phyloP scores from a whole-genome alignment of 116 monocot species.

The Phalaenopsis hybrid region DNA sequence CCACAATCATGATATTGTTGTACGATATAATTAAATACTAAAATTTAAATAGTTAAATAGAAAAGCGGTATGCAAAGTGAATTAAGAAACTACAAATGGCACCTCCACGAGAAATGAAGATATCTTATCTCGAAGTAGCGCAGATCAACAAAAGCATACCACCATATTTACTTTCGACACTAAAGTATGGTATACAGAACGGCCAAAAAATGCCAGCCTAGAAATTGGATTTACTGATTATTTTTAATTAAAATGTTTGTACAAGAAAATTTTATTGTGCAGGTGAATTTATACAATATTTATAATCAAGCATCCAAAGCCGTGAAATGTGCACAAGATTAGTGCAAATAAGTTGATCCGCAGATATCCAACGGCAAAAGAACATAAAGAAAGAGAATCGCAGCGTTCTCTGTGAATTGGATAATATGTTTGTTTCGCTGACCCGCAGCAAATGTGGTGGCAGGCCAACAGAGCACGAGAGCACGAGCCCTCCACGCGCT shows the following conservation, averaged over 20 bases:
- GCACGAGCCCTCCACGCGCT: constrained; percentile 29
- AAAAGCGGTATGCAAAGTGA: too few relatives aligned
- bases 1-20: too few relatives aligned
- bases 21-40: too few relatives aligned
- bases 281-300: background rate
- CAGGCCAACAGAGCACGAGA: background rate
- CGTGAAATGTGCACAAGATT: too few relatives aligned
- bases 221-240: background rate
- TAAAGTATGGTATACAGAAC: background rate
- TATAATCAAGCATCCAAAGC: background rate
- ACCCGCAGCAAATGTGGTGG: background rate
- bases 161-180: too few relatives aligned
- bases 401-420: background rate
- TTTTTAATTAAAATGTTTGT: background rate
- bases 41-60: too few relatives aligned
- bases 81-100: too few relatives aligned
- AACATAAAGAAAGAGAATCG: background rate
- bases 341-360: too few relatives aligned
- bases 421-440: background rate
- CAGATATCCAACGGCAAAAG: background rate
- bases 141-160: too few relatives aligned
- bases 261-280: background rate
- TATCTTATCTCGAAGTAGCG: too few relatives aligned
- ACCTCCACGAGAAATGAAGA: too few relatives aligned
- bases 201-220: background rate